A percentile compares a stretch with the other conserved stretches of the same genome.
These are phyloP conservation scores for Aureoboletus auriporus DNA, from an alignment of 768 basidiomycete species.

Conservation along the genomic window DNA sequence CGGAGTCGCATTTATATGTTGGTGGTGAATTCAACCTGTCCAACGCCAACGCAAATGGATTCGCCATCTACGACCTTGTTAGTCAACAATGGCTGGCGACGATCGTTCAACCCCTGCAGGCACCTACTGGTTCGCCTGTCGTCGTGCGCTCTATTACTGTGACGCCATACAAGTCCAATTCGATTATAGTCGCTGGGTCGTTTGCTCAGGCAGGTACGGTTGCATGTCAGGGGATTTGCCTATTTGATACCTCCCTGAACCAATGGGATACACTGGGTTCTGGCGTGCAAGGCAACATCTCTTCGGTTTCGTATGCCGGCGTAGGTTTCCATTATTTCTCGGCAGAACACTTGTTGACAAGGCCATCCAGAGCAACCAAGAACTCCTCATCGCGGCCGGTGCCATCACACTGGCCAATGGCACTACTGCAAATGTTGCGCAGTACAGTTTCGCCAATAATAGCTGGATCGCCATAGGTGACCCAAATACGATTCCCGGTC, in stretches of 20 bases:
- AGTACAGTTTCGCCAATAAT: constrained; percentile 64
- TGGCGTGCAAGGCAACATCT: constrained; percentile 79
- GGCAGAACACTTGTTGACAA: constrained; percentile 4
- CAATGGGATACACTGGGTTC: constrained; percentile 80
- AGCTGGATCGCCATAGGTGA: constrained; percentile 73
- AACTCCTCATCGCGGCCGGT: constrained; percentile 75
- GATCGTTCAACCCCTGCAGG: constrained; percentile 58
- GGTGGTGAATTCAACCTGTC: constrained; percentile 79
- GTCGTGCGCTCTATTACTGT: constrained; percentile 69
- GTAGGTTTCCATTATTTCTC: constrained; percentile 40
- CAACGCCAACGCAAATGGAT: constrained; percentile 56
- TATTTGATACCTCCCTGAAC: constrained; percentile 59
- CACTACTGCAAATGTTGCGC: constrained; percentile 65
- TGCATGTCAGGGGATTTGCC: constrained; percentile 74
- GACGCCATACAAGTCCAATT: constrained; percentile 54
- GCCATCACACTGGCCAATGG: constrained; percentile 66
- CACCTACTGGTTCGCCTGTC: constrained; percentile 47
- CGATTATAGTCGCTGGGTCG: constrained; percentile 81
- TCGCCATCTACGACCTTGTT: constrained; percentile 78
- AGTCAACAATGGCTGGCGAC: constrained; percentile 58
- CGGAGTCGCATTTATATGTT: constrained; percentile 62
- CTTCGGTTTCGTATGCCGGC: constrained; percentile 75
- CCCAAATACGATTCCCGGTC: constrained; percentile 69
- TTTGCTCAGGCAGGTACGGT: constrained; percentile 77
- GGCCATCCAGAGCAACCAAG: constrained; percentile 51